Conservation (phyloP, 2,329 filamentous ascomycete genomes). For the Dactylellina leptospora region DNA sequence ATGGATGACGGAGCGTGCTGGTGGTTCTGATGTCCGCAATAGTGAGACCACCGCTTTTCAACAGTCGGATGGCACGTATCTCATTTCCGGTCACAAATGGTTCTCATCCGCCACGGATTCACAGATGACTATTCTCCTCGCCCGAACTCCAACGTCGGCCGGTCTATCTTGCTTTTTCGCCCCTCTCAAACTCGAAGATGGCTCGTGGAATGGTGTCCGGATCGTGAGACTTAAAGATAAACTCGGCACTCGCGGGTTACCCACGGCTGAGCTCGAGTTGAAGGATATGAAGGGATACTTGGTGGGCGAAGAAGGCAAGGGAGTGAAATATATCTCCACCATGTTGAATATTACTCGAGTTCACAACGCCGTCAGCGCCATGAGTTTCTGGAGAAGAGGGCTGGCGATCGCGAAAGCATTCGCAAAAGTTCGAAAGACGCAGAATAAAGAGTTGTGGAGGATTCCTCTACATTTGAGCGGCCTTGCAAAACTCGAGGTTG, state of each 20-base stretch:
- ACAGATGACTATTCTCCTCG: constrained; percentile 72
- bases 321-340: constrained; percentile 73
- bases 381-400: constrained; percentile 67
- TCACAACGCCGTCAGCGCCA: constrained; percentile 67
- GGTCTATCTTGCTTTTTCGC: constrained; percentile 72
- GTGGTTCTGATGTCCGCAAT: constrained; percentile 74
- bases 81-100: constrained; percentile 75
- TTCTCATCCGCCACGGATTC: constrained; percentile 74
- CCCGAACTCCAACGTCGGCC: constrained; percentile 65
- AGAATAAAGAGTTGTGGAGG: constrained; percentile 63
- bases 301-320: constrained; percentile 72
- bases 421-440: constrained; percentile 67
- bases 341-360: constrained; percentile 74
- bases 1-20: constrained; percentile 78
- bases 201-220: constrained; percentile 71
- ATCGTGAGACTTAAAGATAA: constrained; percentile 78
- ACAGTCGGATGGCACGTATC: constrained; percentile 67
- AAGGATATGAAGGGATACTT: constrained; percentile 71
- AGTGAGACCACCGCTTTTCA: constrained; percentile 71
- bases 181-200: constrained; percentile 66
- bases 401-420: constrained; percentile 69
- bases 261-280: constrained; percentile 76
- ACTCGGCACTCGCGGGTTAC: constrained; percentile 73
- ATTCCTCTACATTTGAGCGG: constrained; percentile 69
- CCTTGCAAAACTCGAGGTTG: constrained; percentile 66